Evolutionary conservation across 805 yeast species (phyloP), one percentile per base, ranked within the genome.

Genomic region (Pichia thaimueangensis): DNA sequence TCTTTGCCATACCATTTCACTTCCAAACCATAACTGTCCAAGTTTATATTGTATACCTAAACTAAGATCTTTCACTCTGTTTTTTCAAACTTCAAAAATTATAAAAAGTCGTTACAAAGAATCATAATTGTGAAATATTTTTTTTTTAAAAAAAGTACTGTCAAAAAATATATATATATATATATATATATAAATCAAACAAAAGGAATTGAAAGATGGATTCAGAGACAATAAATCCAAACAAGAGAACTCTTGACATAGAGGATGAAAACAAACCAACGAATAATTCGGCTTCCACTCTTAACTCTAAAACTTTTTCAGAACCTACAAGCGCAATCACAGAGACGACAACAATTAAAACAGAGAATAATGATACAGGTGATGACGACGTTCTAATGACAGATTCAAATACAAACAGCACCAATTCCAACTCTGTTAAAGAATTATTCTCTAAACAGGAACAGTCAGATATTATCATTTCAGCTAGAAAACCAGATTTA

Each of bases 401-500:
- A 4, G 45, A 42, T 28, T 25, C 38, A 3, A 13, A 8, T 8
- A 22, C 19, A 17, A 8, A 5, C 3, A 30, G 23, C 13, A 5
- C 36, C 9, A 24, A 12, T 33, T 5, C 33, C 7, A 28, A 20
- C 13, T 3, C 4, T 3, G 19, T 29, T 25, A 27, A 32, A 17
- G 15, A 15, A 11, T 30, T 39, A 9, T 11, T 16, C 4, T 11
- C 16, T 15, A 30, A 30, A 22, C 24, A 16, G 9, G 23, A 30
- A 22, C 24, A 16, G 9, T n/a, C 36, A 11, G 46, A 43, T 35
- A 30, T 39, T 11, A 39, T 43, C 15, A 36, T 43, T 1, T 84
- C 88, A 4, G 67, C 68, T 8, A 71, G 74, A 11, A 69, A 70
- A 27, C 91, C 95, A 2, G 79, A 80, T 47, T 67, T 86, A n/a